phyloP scores from a whole-genome alignment of 345 rosid species.

The Durio zibethinus region DNA sequence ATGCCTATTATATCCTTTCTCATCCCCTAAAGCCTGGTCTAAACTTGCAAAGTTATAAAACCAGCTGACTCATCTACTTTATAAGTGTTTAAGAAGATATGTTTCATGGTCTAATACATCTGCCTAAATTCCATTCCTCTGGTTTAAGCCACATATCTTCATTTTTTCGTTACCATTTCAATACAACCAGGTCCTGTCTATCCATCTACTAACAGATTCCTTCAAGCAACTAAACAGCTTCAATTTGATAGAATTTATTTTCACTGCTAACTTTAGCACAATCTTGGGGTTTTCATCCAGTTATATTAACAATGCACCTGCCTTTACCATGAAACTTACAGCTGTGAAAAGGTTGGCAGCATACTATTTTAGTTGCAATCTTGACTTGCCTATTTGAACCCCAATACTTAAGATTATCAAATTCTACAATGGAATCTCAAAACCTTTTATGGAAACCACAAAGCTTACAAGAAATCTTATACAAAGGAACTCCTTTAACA shows the following conservation, averaged over 20 bases:
- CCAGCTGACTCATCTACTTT: neutral
- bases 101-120: neutral
- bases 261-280: neutral
- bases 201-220: neutral
- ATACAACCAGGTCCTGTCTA: neutral
- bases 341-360: neutral
- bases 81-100: neutral
- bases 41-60: neutral
- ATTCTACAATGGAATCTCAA: neutral
- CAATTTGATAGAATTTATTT: neutral
- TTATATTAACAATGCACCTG: neutral
- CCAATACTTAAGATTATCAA: neutral
- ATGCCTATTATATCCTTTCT: neutral
- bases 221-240: neutral
- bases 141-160: neutral
- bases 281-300: neutral
- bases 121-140: neutral
- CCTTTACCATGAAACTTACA: neutral
- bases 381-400: neutral
- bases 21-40: neutral
- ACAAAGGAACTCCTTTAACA: neutral
- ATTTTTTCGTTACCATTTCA: neutral
- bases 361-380: neutral
- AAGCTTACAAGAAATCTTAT: neutral
- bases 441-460: neutral